Evolutionary conservation across 108 stramenopile species (phyloP), one percentile per base, ranked within the genome.

Genomic region (Pelagomonas calceolata): DNA sequence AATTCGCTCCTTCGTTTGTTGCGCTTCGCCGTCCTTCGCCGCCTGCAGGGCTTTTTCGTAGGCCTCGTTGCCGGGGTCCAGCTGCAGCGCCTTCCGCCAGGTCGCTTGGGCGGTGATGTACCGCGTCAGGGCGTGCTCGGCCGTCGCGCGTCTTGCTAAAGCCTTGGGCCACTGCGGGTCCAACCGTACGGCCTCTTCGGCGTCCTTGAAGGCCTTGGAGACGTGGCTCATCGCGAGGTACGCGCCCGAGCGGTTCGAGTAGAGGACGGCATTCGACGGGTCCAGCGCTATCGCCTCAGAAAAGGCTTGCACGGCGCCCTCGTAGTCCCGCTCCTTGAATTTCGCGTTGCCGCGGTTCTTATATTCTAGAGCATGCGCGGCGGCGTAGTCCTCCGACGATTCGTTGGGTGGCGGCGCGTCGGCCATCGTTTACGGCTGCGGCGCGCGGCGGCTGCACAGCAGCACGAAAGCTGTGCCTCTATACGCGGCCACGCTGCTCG

Each of bases 241-340:
- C 3, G 85, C 83, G 15, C 85, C 87, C 32, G 82, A 83, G 7
- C 87, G 68, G 79, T 86, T 86, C 65, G 75, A 76, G 51, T 73
- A 83, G 69, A 77, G 77, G 17, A 83, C 72, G 36, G 80, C 79
- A 33, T 78, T 73, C 60, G 39, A n/a, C 4, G 75, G 67, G 67
- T 84, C 79, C 43, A 76, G 37, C 12, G 29, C 76, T 18, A 84
- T 75, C 12, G 83, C 83, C 37, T 87, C 77, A 32, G 85, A 76
- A 81, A 85, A 88, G 32, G 63, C 36, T 15, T 66, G 68, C 21
- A 87, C 79, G 32, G 88, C 88, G 30, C 81, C 85, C 9, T 86
- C 79, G 63, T 78, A 88, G 33, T 87, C 66, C 35, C 79, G 60
- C 10, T 70, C 71, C 45, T 85, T 64, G 64, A 87, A 73, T 16